Base-by-base conservation (phyloP, 2,329 filamentous ascomycete genomes). In the Penicillium sp. region DNA sequence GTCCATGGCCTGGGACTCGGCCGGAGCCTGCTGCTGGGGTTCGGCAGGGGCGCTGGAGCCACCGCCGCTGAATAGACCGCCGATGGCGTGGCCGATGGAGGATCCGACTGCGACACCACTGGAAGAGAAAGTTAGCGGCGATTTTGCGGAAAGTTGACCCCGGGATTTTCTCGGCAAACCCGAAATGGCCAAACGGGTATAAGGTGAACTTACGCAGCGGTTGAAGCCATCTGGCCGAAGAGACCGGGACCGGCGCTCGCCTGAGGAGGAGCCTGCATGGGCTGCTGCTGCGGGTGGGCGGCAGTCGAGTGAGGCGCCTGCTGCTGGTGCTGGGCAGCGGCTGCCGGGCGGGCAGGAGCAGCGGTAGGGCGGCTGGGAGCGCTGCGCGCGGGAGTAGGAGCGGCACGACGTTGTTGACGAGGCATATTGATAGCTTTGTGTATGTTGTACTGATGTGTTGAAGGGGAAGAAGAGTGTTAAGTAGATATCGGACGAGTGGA, bases 91-190 rank as follows among this genome's bases (percentile, higher is more conserved):
- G 71, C 93, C 93, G 77, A 97, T 87, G 10, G 90, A 90, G 52
- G 90, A 95, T 57, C 93, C 93, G 70, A 97, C 86, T 63, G 93
- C 93, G 66, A 97, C 93, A 83, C 93, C 93, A 68, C 92, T 97
- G 64, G 50, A 18, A 18, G 38, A 59, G 66, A 64, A 49, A 44
- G 42, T 55, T 55, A 55, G 50, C 39, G 46, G 41, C 33, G 37
- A 39, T n/a, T 29, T 29, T 28, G 27, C 9, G 18, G 27, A 38
- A 51, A 47, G 20, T 31, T 23, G 24, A 13, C 49, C 37, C 44
- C 45, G 50, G 53, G 49, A 38, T 52, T 51, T 46, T 53, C 38
- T 47, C 49, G 53, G 38, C 45, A 44, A 35, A 24, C 41, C 45
- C 35, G 12, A 39, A 27, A 24, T 37, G n/a, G 7, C 10, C 7